Evolutionary conservation across 2,329 filamentous ascomycete genomes (phyloP), one percentile per base, ranked within the genome.

Genomic region (Cytospora piceicola): DNA sequence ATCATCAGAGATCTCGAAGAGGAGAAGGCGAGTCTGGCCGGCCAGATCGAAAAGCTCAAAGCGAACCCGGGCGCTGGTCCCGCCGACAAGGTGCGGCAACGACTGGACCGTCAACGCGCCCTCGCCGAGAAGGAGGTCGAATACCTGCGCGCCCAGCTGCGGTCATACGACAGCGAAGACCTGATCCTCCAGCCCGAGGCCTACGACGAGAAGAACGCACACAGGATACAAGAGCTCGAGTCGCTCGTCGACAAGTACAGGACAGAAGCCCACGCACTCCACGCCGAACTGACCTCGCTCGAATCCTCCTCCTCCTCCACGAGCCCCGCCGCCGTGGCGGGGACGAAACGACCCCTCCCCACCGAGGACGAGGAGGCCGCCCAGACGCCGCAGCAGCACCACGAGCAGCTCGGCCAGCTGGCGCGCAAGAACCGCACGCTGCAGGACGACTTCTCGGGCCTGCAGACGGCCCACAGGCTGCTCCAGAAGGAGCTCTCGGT

Each of bases 111-210:
- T 66, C 94, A 98, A 75, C 91, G 92, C 65, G 87, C 85, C 0
- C 84, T 99, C 9, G 93, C 94, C 0, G 84, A 93, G 29, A 97
- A 97, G 74, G 96, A 99, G 75, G 92, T 95, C 0, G 94, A 97
- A 71, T 97, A 96, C 75, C 84, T 99, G 8, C 91, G 95, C 27
- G 94, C 93, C 0, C 95, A 99, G 76, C 84, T 98, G 63, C 94
- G 94, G 78, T 90, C 91, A 0, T 90, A 96, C 67, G 92, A 98
- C 72, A 86, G 88, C 0, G 95, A 99, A 76, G 94, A 98, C 72
- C 87, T 88, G 61, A 94, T 94, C 0, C 91, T 97, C 79, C 88
- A 94, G 63, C 88, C 92, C 0, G 91, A 93, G 39, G 88, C 86
- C 53, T 90, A 91, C 62, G 92, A 99, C 72, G 86, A 90, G 70